Evolutionary conservation across 2,329 filamentous ascomycete genomes (phyloP).

Genomic region (Sarocladium kiliense): DNA sequence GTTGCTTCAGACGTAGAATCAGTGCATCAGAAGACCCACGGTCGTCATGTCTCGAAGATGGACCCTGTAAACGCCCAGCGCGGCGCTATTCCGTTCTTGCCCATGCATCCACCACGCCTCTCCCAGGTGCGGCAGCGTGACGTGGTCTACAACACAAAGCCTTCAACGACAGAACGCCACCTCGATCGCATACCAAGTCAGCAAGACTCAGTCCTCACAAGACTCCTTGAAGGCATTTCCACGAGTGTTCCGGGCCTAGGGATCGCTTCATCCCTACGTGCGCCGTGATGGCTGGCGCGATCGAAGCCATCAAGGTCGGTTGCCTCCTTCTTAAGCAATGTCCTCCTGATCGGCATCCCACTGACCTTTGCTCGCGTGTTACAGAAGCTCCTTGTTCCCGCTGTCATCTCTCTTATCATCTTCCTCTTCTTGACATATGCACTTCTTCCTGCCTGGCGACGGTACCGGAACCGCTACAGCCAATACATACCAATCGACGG

Average conservation of each 20-base stretch:
- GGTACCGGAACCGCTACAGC: slow-evolving; percentile 64
- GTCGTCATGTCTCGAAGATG: neutral
- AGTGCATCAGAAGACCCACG: neutral
- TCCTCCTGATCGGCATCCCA: neutral
- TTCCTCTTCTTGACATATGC: slow-evolving; percentile 63
- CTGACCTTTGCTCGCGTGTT: neutral
- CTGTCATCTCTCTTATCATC: slow-evolving; percentile 62
- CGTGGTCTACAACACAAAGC: neutral
- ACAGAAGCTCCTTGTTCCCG: slow-evolving; percentile 66
- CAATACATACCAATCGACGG: slow-evolving; percentile 68
- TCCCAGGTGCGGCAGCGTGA: neutral
- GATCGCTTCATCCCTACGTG: neutral
- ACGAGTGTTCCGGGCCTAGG: neutral
- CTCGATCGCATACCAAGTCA: no score
- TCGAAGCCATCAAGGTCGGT: slow-evolving; percentile 7
- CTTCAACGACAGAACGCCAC: neutral
- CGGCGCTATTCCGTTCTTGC: neutral
- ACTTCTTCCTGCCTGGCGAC: slow-evolving; percentile 63
- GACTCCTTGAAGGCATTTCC: no score
- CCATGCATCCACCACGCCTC: neutral
- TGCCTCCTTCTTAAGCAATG: no score
- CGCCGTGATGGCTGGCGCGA: neutral
- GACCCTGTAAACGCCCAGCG: neutral
- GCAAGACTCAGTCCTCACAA: no score
- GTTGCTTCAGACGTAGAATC: neutral